phyloP scores from a whole-genome alignment of 2,329 filamentous ascomycete species.

The Clonostachys sp. region DNA sequence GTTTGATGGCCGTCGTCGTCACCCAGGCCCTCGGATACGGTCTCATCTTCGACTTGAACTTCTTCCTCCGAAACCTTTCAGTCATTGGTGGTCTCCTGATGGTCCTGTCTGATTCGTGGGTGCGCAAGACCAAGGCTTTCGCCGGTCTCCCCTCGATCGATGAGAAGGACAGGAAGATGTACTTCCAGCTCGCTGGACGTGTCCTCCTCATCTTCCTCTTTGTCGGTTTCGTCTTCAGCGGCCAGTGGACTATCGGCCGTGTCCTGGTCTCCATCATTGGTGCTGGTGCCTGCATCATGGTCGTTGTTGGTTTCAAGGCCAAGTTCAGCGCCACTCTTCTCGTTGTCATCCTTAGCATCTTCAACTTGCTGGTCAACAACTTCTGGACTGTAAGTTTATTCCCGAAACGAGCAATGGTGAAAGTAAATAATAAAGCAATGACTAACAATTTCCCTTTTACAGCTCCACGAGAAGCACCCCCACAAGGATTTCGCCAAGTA shows the following conservation, averaged over 20 bases:
- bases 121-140: constrained; percentile 94
- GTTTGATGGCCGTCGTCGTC: constrained; percentile 85
- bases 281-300: constrained; percentile 92
- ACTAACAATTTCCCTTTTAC: constrained; percentile 14
- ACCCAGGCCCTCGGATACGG: constrained; percentile 95
- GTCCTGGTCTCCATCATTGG: constrained; percentile 81
- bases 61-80: constrained; percentile 97
- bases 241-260: constrained; percentile 87
- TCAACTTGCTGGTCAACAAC: constrained; percentile 98
- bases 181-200: constrained; percentile 95
- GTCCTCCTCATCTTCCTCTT: constrained; percentile 98
- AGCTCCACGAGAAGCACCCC: constrained; percentile 96
- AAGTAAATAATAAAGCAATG: background rate
- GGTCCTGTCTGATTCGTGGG: constrained; percentile 97
- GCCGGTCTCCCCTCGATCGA: constrained; percentile 90
- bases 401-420: constrained; percentile 2
- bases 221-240: constrained; percentile 91
- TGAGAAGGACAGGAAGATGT: constrained; percentile 99
- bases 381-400: constrained; percentile 88
- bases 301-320: constrained; percentile 98
- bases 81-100: constrained; percentile 96
- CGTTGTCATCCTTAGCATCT: constrained; percentile 90
- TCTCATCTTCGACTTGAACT: constrained; percentile 98
- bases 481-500: constrained; percentile 99
- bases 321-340: constrained; percentile 97